Percentiles rank a stretch among this genome's conserved stretches.
These are phyloP conservation scores for Eucalyptus pauciflora DNA, from an alignment of 345 rosid genomes.

Conservation along the genomic window DNA sequence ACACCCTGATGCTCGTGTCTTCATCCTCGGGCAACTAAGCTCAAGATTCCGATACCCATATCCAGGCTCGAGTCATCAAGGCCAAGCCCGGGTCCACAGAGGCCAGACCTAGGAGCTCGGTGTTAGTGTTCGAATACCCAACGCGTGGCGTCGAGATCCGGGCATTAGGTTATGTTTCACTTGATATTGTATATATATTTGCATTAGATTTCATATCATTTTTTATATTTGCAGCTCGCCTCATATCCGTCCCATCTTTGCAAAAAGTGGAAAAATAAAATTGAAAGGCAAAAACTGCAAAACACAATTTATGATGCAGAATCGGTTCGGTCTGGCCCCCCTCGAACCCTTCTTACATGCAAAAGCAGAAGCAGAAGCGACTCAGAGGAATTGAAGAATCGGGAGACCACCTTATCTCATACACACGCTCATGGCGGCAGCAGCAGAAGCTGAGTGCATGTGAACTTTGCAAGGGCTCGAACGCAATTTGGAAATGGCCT, in stretches of 20 bases:
- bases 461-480: neutral
- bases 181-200: neutral
- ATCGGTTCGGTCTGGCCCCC: neutral
- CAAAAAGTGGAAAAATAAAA: neutral
- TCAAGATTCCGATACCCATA: neutral
- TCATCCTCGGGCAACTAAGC: accelerated
- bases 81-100: neutral
- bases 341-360: neutral
- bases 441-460: neutral
- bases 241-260: neutral
- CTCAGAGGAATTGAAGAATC: neutral
- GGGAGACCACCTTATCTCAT: neutral
- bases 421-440: neutral
- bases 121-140: neutral
- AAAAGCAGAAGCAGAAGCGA: neutral
- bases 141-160: neutral
- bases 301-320: neutral
- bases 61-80: neutral
- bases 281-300: neutral
- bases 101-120: accelerated
- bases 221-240: neutral
- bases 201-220: neutral
- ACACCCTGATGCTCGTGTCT: neutral
- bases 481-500: neutral
- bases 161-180: neutral